Conservation (phyloP, 495 filamentous ascomycete genomes). For the Penicillium tannophilum region DNA sequence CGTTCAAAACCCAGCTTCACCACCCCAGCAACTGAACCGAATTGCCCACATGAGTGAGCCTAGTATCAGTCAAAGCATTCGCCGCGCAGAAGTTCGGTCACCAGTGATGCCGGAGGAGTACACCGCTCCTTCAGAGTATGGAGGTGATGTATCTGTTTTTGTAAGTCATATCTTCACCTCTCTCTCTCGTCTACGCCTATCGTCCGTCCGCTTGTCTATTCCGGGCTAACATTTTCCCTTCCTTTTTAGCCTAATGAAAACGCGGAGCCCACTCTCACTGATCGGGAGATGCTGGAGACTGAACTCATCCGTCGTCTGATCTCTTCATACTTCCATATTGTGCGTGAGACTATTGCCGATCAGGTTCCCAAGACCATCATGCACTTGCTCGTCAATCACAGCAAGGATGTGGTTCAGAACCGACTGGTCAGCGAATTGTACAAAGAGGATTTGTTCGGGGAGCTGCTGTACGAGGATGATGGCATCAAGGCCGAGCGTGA, state of each 20-base stretch:
- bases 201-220: not conserved
- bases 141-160: slow-evolving; percentile 55
- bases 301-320: slow-evolving; percentile 96
- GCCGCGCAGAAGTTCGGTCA: slow-evolving; percentile 65
- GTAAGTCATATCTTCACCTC: slow-evolving; percentile 48
- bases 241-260: slow-evolving; percentile 45
- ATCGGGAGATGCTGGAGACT: slow-evolving; percentile 94
- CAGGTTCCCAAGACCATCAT: slow-evolving; percentile 99
- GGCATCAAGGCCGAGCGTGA: slow-evolving; percentile 94
- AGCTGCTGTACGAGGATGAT: slow-evolving; percentile 96
- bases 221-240: not conserved
- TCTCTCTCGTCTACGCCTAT: not conserved
- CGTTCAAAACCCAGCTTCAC: slow-evolving; percentile 42
- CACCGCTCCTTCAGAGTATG: slow-evolving; percentile 38
- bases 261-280: slow-evolving; percentile 81
- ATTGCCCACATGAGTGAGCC: slow-evolving; percentile 76
- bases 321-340: slow-evolving; percentile 97
- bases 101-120: slow-evolving; percentile 48
- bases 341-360: slow-evolving; percentile 94
- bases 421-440: slow-evolving; percentile 94
- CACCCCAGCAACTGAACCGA: slow-evolving; percentile 43
- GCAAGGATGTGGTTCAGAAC: slow-evolving; percentile 97
- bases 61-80: slow-evolving; percentile 79
- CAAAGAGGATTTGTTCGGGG: slow-evolving; percentile 88
- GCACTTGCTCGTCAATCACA: slow-evolving; percentile 97